phyloP scores from a whole-genome alignment of 768 basidiomycete genomes.

The Tylopilus cervinicoccineus region DNA sequence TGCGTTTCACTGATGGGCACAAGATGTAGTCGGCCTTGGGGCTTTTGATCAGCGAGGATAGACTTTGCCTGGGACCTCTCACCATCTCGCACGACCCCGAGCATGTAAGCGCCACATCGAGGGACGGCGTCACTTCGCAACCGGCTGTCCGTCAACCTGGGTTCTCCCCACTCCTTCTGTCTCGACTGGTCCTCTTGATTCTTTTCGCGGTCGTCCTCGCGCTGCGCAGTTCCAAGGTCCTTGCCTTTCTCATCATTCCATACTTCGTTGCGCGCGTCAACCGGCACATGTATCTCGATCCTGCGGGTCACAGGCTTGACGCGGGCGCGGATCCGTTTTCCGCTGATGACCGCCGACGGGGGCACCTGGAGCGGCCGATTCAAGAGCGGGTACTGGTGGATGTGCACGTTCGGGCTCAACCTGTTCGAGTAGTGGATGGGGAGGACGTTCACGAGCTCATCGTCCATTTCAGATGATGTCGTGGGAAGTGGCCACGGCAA shows the following conservation, averaged over 20 bases:
- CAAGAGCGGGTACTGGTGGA: conserved; percentile 81
- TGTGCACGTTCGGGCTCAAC: conserved; percentile 59
- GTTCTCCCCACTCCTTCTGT: conserved; percentile 48
- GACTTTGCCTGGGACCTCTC: conserved; percentile 16
- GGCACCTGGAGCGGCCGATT: conserved; percentile 71
- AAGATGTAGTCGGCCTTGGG: conserved; percentile 65
- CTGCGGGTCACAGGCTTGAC: conserved; percentile 59
- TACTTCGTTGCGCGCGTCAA: conserved; percentile 76
- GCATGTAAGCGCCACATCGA: conserved; percentile 62
- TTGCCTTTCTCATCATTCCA: conserved; percentile 72
- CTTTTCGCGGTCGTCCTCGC: conserved; percentile 76
- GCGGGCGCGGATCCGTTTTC: conserved; percentile 74
- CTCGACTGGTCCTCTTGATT: conserved; percentile 56
- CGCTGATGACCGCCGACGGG: conserved; percentile 66
- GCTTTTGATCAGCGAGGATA: conserved; percentile 8
- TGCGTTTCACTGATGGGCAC: conserved; percentile 77
- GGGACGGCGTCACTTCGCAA: conserved; percentile 69
- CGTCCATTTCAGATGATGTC: conserved; percentile 32
- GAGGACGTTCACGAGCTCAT: conserved; percentile 62
- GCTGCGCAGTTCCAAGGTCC: conserved; percentile 59
- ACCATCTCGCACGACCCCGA: conserved; percentile 78
- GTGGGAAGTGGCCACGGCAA: conserved; percentile 15
- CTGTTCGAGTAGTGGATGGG: conserved; percentile 70
- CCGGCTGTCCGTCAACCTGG: conserved; percentile 65
- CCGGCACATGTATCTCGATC: conserved; percentile 76